phyloP scores from a whole-genome alignment of 2,329 filamentous ascomycete species.

The Paecilomyces formosus region DNA sequence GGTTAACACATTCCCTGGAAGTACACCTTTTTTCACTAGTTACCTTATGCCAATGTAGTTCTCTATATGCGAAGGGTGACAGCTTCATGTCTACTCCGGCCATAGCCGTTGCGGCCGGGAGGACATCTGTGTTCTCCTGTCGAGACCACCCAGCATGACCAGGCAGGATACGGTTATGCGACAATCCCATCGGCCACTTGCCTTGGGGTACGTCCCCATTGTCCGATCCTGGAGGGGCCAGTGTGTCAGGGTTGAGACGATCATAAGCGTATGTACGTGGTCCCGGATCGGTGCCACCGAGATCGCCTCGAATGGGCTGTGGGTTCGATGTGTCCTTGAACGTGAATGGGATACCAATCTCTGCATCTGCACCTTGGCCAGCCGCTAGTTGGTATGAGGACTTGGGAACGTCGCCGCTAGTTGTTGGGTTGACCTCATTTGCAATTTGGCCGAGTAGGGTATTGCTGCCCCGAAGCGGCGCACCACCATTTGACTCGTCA shows the following conservation, averaged over 20 bases:
- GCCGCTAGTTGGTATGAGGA: slow-evolving; percentile 7
- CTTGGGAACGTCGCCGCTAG: slow-evolving; percentile 3
- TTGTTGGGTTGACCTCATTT: slow-evolving; percentile 5
- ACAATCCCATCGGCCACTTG: slow-evolving; percentile 45
- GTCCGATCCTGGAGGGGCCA: slow-evolving; percentile 5
- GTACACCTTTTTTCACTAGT: too few species aligned
- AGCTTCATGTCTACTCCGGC: slow-evolving; percentile 49
- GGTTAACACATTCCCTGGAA: neutral
- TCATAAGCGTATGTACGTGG: slow-evolving; percentile 7
- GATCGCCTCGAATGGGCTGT: slow-evolving; percentile 8
- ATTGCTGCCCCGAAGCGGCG: slow-evolving; percentile 2
- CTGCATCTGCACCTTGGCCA: slow-evolving; percentile 6
- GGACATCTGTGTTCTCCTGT: slow-evolving; percentile 39
- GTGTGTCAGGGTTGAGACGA: slow-evolving; percentile 6
- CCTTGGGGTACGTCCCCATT: slow-evolving; percentile 17
- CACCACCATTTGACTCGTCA: slow-evolving; percentile 1
- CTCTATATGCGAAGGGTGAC: slow-evolving; percentile 46
- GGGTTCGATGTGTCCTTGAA: slow-evolving; percentile 3
- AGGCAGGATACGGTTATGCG: slow-evolving; percentile 34
- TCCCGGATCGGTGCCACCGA: slow-evolving; percentile 9
- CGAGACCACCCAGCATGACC: slow-evolving; percentile 41
- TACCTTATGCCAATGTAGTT: slow-evolving; percentile 42
- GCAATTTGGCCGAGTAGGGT: slow-evolving; percentile 4
- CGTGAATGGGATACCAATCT: slow-evolving; percentile 7
- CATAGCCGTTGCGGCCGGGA: slow-evolving; percentile 40